phyloP scores from a whole-genome alignment of 306 rosid species.

The Rosa chinensis region DNA sequence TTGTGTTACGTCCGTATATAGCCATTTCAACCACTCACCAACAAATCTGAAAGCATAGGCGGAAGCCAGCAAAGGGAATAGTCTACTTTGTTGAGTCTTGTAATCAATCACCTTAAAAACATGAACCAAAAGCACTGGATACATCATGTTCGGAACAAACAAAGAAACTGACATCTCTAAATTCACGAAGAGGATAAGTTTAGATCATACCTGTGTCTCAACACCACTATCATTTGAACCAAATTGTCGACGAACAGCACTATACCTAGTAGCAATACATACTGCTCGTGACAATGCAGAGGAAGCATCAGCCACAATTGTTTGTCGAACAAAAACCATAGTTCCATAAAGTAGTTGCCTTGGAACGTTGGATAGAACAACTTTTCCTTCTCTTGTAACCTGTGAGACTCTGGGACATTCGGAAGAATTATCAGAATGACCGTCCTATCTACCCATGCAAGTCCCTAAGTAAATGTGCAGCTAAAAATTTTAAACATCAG shows the following conservation, averaged over 20 bases:
- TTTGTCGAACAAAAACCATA: constrained; percentile 85
- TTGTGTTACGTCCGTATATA: constrained; percentile 78
- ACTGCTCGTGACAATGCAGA: constrained; percentile 88
- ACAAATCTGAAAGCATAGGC: constrained; percentile 96
- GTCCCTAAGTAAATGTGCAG: background rate
- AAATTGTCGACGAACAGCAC: constrained; percentile 96
- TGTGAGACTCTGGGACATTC: constrained; percentile 71
- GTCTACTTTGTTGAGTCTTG: constrained; percentile 95
- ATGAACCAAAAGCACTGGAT: constrained; percentile 10
- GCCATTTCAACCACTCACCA: constrained; percentile 94
- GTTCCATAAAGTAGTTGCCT: constrained; percentile 90
- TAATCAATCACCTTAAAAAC: constrained; percentile 82
- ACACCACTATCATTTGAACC: constrained; percentile 67
- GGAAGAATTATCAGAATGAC: constrained; percentile 26
- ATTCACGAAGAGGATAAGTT: background rate
- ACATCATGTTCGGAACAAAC: background rate
- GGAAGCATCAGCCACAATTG: constrained; percentile 88
- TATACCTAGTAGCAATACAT: constrained; percentile 96
- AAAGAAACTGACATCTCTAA: background rate
- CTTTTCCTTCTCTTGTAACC: constrained; percentile 92
- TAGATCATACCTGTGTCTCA: constrained; percentile 74
- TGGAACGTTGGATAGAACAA: constrained; percentile 75
- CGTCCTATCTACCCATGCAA: background rate
- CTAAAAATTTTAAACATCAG: constrained; percentile 2
- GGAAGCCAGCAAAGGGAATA: constrained; percentile 96